phyloP scores from a whole-genome alignment of 208 protist species.

The Trypanosoma cruzi region DNA sequence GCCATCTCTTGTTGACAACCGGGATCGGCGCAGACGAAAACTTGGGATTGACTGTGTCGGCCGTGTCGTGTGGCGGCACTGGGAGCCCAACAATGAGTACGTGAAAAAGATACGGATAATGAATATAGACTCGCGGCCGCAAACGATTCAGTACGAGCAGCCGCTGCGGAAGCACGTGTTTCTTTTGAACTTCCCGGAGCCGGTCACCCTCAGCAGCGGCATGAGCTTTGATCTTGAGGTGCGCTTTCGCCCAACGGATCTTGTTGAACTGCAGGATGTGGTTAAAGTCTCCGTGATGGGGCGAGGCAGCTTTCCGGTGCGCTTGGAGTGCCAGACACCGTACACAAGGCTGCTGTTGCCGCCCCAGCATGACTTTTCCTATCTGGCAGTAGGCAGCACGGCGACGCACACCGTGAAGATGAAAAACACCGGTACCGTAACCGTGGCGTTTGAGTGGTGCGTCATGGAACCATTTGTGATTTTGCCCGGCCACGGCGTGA shows the following conservation, averaged over 20 bases:
- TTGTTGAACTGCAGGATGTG: conserved; percentile 74
- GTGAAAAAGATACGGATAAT: conserved; percentile 85
- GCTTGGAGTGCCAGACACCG: conserved; percentile 82
- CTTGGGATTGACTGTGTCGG: conserved; percentile 87
- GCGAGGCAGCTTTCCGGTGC: conserved; percentile 77
- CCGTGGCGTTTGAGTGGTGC: conserved; percentile 83
- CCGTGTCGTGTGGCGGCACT: conserved; percentile 83
- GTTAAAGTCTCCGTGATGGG: conserved; percentile 82
- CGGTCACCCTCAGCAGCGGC: conserved; percentile 76
- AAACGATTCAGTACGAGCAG: conserved; percentile 82
- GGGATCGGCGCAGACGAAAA: conserved; percentile 62
- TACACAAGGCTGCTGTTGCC: conserved; percentile 55
- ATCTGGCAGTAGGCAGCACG: conserved; percentile 71
- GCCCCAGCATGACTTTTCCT: conserved; percentile 88
- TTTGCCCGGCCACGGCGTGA: conserved; percentile 41
- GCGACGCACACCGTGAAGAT: conserved; percentile 58
- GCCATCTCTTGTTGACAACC: conserved; percentile 13
- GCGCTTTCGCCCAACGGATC: conserved; percentile 69
- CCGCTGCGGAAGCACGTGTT: conserved; percentile 77
- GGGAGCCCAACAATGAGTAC: conserved; percentile 89
- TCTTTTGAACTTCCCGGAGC: conserved; percentile 88
- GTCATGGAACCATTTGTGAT: conserved; percentile 75
- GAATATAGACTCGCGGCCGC: conserved; percentile 72
- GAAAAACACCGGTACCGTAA: conserved; percentile 79
- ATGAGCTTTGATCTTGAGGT: conserved; percentile 80